Conservation (phyloP, 2,329 filamentous ascomycete species). For the Byssothecium circinans region DNA sequence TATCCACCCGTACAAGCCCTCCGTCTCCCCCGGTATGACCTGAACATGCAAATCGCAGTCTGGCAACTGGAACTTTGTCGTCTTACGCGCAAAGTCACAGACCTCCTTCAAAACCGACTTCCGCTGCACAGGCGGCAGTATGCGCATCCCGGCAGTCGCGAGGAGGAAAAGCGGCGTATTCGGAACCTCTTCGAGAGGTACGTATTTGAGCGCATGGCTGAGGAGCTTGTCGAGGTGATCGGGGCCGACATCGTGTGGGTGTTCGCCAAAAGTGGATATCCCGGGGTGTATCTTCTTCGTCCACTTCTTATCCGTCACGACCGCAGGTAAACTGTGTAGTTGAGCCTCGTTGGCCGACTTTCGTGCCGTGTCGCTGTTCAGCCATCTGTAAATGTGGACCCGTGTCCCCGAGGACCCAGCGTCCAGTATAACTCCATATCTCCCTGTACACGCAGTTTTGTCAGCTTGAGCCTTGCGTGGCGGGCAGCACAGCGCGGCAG, state of each 20-base stretch:
- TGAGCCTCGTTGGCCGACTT: slow-evolving; percentile 62
- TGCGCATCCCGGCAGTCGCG: slow-evolving; percentile 91
- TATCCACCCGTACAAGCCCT: slow-evolving; percentile 96
- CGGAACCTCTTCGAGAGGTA: slow-evolving; percentile 73
- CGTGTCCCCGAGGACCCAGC: slow-evolving; percentile 96
- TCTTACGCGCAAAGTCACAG: slow-evolving; percentile 76
- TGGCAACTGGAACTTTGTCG: slow-evolving; percentile 81
- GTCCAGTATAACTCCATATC: slow-evolving; percentile 94
- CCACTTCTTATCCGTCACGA: slow-evolving; percentile 84
- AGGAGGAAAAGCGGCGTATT: slow-evolving; percentile 93
- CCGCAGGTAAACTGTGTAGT: slow-evolving; percentile 70
- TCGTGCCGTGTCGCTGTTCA: slow-evolving; percentile 70
- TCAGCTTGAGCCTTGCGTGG: slow-evolving; percentile 21
- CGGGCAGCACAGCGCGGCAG: slow-evolving; percentile 10
- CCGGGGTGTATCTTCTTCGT: slow-evolving; percentile 92
- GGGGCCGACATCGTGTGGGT: slow-evolving; percentile 72
- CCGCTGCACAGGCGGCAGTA: slow-evolving; percentile 75
- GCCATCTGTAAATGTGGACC: slow-evolving; percentile 92
- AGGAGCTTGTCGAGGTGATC: slow-evolving; percentile 81
- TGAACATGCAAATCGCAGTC: slow-evolving; percentile 89
- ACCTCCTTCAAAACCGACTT: slow-evolving; percentile 72
- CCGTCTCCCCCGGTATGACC: slow-evolving; percentile 92
- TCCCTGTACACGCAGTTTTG: slow-evolving; percentile 47
- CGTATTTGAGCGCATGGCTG: slow-evolving; percentile 75
- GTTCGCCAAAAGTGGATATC: slow-evolving; percentile 84